Percentiles rank a stretch among this genome's conserved stretches.
phyloP scores from a whole-genome alignment of 2,329 filamentous ascomycete genomes.

The Xylaria sp. region DNA sequence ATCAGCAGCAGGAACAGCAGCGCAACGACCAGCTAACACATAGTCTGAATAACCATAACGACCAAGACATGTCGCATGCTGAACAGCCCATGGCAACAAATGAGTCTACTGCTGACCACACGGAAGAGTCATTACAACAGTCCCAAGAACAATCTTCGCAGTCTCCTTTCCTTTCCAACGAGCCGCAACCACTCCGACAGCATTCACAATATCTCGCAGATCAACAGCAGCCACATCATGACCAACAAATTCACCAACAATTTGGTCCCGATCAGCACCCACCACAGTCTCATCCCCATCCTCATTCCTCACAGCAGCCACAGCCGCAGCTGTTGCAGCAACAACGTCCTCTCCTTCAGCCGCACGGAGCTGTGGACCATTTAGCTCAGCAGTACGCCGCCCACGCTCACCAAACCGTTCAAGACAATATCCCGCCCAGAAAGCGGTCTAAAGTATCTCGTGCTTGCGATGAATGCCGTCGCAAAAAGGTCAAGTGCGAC shows the following conservation, averaged over 20 bases:
- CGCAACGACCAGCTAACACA: conserved; percentile 20
- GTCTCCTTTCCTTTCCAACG: conserved; percentile 25
- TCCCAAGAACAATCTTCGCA: conserved; percentile 37
- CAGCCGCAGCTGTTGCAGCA: conserved; percentile 52
- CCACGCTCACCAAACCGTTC: conserved; percentile 48
- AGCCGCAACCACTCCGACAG: conserved; percentile 28
- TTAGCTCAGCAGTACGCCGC: conserved; percentile 56
- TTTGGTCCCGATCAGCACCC: conserved; percentile 36
- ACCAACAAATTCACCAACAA: conserved; percentile 36
- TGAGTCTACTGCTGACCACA: conserved; percentile 26
- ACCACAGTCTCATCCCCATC: conserved; percentile 21
- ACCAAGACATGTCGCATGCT: conserved; percentile 23
- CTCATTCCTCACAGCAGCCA: conserved; percentile 44
- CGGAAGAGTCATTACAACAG: conserved; percentile 24
- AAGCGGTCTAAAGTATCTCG: conserved; percentile 89
- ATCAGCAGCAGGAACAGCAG: conserved; percentile 2
- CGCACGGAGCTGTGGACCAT: conserved; percentile 42
- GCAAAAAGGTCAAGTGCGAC: conserved; percentile 92
- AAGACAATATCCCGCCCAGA: conserved; percentile 72
- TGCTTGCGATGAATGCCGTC: conserved; percentile 87
- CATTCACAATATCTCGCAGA: conserved; percentile 32
- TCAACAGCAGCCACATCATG: conserved; percentile 32
- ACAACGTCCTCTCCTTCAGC: conserved; percentile 40
- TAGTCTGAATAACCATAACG: conserved; percentile 32
- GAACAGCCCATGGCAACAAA: conserved; percentile 21